A percentile compares a stretch with the other conserved stretches of the same genome.
Conservation (phyloP, 805 yeast species). For the Myxozyma lipomycoides region DNA sequence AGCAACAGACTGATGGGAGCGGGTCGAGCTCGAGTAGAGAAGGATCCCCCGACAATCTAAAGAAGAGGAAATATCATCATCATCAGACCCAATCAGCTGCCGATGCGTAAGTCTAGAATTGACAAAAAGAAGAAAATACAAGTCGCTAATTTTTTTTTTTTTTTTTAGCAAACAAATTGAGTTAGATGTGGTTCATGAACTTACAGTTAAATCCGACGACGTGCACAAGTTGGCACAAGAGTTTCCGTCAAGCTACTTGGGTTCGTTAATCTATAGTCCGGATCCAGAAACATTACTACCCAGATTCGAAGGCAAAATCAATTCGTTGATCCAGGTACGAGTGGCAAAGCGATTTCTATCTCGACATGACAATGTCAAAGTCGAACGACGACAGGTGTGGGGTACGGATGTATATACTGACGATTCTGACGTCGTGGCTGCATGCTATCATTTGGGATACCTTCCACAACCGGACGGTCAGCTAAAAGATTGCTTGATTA, state of each 20-base stretch:
- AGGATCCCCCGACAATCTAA: conserved; percentile 12
- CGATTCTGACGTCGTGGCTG: conserved; percentile 79
- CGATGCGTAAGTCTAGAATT: no score
- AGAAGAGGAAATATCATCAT: conserved; percentile 31
- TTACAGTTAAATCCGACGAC: conserved; percentile 41
- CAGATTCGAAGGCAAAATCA: conserved; percentile 34
- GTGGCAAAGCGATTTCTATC: conserved; percentile 47
- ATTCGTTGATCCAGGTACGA: conserved; percentile 50
- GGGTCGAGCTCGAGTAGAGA: conserved; percentile 11
- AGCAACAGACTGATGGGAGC: conserved; percentile 4
- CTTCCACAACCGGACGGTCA: conserved; percentile 43
- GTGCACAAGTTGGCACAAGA: conserved; percentile 42
- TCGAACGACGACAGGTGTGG: conserved; percentile 64
- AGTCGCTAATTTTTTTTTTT: no score
- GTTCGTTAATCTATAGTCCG: conserved; percentile 52
- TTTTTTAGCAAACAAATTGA: neutral
- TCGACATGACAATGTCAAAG: conserved; percentile 40
- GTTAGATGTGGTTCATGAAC: neutral
- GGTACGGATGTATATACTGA: conserved; percentile 92
- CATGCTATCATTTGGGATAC: conserved; percentile 71
- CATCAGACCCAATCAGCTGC: conserved; percentile 14
- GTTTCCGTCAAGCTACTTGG: conserved; percentile 49
- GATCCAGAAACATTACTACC: conserved; percentile 29
- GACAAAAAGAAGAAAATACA: no score
- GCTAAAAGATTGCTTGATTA: conserved; percentile 54